A percentile compares a stretch with the other conserved stretches of the same genome.
These are phyloP conservation scores for Porogramme epimiltina DNA, from an alignment of 1,284 basidiomycete species.

Conservation along the genomic window DNA sequence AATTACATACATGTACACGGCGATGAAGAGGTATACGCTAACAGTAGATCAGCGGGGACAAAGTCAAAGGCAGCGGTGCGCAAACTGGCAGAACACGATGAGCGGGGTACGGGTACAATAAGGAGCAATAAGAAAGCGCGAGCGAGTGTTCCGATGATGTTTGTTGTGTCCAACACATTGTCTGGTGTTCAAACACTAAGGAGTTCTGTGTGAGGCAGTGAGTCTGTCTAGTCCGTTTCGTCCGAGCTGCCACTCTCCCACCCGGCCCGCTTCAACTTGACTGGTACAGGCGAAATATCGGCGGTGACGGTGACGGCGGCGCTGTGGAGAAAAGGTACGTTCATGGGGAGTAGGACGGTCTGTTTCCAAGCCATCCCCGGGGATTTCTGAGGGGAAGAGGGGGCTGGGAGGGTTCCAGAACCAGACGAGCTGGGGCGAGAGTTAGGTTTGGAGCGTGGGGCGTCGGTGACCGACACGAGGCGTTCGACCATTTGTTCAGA, in stretches of 20 bases:
- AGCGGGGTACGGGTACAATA: slow-evolving; percentile 24
- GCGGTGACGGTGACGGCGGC: slow-evolving; percentile 41
- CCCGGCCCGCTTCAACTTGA: slow-evolving; percentile 55
- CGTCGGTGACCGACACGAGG: slow-evolving; percentile 22
- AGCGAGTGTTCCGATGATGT: slow-evolving; percentile 12
- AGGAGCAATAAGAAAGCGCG: slow-evolving; percentile 29
- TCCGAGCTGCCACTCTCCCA: slow-evolving; percentile 54
- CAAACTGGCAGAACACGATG: slow-evolving; percentile 8
- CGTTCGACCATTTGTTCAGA: slow-evolving; percentile 32
- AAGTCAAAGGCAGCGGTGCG: background rate
- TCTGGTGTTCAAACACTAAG: slow-evolving; percentile 15
- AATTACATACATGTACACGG: slow-evolving; percentile 24
- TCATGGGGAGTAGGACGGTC: slow-evolving; percentile 35
- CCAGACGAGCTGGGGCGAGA: slow-evolving; percentile 17
- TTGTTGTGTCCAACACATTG: slow-evolving; percentile 23
- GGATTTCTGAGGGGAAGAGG: slow-evolving; percentile 21
- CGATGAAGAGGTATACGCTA: slow-evolving; percentile 12
- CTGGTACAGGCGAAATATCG: slow-evolving; percentile 43
- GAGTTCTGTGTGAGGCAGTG: too few relatives aligned
- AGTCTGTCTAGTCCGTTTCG: slow-evolving; percentile 34
- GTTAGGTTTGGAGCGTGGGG: slow-evolving; percentile 13
- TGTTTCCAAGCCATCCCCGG: slow-evolving; percentile 44
- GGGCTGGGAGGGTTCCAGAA: slow-evolving; percentile 11
- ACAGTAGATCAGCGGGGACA: slow-evolving; percentile 10
- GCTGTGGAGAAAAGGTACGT: slow-evolving; percentile 35